Evolutionary conservation across 768 basidiomycete species (phyloP).

Genomic region (Psilocybe subaeruginosa): DNA sequence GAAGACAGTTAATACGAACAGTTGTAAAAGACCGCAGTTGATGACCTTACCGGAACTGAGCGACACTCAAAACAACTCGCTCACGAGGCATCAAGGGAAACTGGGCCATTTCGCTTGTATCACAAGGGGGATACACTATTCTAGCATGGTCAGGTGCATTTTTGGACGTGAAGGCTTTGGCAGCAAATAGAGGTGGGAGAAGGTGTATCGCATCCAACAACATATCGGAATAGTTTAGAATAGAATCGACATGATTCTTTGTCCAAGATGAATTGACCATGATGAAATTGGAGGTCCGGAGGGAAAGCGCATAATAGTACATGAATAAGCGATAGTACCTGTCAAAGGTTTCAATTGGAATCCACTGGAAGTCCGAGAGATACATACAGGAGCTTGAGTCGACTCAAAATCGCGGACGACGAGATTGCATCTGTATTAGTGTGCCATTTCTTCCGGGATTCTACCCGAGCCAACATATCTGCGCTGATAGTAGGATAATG

Average conservation of each 20-base stretch:
- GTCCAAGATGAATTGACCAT: conserved; percentile 99
- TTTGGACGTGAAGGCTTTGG: conserved; percentile 26
- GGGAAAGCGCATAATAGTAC: conserved; percentile 75
- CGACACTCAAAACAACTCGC: conserved; percentile 79
- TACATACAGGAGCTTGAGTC: conserved; percentile 62
- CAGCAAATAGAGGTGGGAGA: conserved; percentile 43
- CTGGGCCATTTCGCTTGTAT: conserved; percentile 69
- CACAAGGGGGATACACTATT: conserved; percentile 92
- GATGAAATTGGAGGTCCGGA: conserved; percentile 72
- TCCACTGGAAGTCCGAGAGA: neutral
- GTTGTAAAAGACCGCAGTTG: neutral
- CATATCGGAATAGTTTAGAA: conserved; percentile 61
- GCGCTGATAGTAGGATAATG: conserved; percentile 98
- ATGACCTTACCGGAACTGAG: conserved; percentile 83
- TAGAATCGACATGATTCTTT: conserved; percentile 75
- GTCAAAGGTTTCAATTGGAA: conserved; percentile 6
- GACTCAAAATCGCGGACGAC: conserved; percentile 54
- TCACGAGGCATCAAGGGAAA: conserved; percentile 59
- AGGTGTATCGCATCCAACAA: conserved; percentile 50
- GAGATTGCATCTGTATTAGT: conserved; percentile 66
- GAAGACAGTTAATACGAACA: neutral
- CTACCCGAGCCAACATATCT: conserved; percentile 88
- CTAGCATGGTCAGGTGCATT: conserved; percentile 32
- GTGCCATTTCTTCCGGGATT: conserved; percentile 55
- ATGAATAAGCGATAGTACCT: conserved; percentile 93